Base-by-base conservation (phyloP, 177 flowering plant species). In the Telopea speciosissima region DNA sequence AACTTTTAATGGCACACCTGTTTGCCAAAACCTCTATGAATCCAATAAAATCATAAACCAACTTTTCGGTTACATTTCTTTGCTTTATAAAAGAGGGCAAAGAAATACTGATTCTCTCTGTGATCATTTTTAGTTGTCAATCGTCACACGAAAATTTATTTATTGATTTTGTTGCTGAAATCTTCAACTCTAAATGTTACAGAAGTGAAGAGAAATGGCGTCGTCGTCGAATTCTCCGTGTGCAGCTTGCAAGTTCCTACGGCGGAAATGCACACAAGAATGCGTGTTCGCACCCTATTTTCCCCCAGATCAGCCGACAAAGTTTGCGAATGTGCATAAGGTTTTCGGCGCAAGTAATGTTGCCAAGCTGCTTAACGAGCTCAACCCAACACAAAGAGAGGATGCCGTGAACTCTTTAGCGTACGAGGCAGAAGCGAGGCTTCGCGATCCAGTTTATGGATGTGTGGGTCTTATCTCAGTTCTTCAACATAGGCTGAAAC, bases 331-430 rank as follows among this genome's bases (percentile, higher is more conserved):
- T 5, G 74, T 76, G 2, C 78, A 76, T 65, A 72, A 68, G 36
- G 79, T 77, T 17, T 77, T 77, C n/a, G 77, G 77, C 17, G 77
- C 80, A 1, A 77, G 80, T 65, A 77, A 77, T 19, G 80, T 77
- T 0, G 68, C 74, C 1, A 77, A 74, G 62, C 68, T 77, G 3
- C 80, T 77, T 24, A 66, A 62, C 6, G 73, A 77, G 11, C 33
- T 77, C 3, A 52, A 54, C 40, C 70, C 64, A 0, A 21, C 64
- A 0, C 79, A 77, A 11, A 62, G 72, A 59, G 76, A 77, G 62
- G 79, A 77, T 5, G 73, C 73, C 0, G 79, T 76, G 11, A 71
- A 71, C 31, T 76, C 75, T 1, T 24, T 76, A 0, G 69, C 78
- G 1, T 72, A 72, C 17, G 72, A 76, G 44, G 78, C 78, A 0